Evolutionary conservation across 169 alveolate genomes (phyloP), one percentile per base, ranked within the genome.

Genomic region (Plasmodium fragile): DNA sequence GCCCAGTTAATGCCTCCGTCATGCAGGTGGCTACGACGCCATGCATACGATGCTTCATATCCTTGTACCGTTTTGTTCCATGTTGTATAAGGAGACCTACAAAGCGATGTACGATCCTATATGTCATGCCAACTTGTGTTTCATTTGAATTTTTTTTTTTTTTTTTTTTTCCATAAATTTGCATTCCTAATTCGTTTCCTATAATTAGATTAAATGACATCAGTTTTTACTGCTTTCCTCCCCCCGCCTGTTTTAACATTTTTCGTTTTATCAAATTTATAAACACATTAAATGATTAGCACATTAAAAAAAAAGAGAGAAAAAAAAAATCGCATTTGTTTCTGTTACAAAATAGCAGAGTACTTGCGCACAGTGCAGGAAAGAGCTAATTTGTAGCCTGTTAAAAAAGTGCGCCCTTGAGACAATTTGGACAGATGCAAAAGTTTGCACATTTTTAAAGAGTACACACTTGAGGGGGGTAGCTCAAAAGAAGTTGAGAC

Each of bases 1-100:
- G 59, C 59, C 22, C 16, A 6, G 25, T 49, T 49, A 49, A 49
- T 49, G 16, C 18, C 59, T 49, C 25, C 59, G 22, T 16, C 59
- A 49, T 16, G 25, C 59, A 49, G 22, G 59, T 49, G 22, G 22
- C 59, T 49, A 49, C 22, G 16, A 49, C 59, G 25, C 59, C 59
- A 49, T 49, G 1, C 59, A 13, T 16, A 4, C 59, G 59, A 49
- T 49, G 25, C 22, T 13, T 49, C 59, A 49, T 22, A 4, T 65
- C 36, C 4, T 65, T 65, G 39, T 65, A 65, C 75, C 75, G 75
- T 65, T 65, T 65, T 65, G 75, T 65, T 65, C 41, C 75, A 65
- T 65, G 75, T 25, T 49, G 16, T 18, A 65, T 65, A 25, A 25
- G 75, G 36, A 28, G 75, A 25, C 75, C 75, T 65, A 22, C 36